These are phyloP conservation scores for Cyberlindnera galapagoensis DNA, from an alignment of 805 yeast species.

Conservation along the genomic window DNA sequence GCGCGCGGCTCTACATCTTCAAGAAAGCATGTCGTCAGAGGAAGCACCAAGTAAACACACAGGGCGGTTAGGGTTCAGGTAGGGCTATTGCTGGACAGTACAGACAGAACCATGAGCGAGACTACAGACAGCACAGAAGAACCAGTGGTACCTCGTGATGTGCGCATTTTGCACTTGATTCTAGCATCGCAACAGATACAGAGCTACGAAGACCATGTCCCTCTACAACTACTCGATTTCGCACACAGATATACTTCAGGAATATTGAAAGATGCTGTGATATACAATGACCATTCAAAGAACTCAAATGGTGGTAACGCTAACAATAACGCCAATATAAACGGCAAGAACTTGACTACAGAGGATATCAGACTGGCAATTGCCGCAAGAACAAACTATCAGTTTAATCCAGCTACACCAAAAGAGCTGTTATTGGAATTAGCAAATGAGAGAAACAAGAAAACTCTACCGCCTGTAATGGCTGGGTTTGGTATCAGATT, in stretches of 20 bases:
- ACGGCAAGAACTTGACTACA: slow-evolving; percentile 53
- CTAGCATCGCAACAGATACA: slow-evolving; percentile 91
- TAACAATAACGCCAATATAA: slow-evolving; percentile 18
- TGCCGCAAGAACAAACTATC: slow-evolving; percentile 90
- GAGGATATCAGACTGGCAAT: slow-evolving; percentile 92
- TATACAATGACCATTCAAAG: slow-evolving; percentile 79
- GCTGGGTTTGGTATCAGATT: slow-evolving; percentile 87
- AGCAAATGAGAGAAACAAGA: slow-evolving; percentile 87
- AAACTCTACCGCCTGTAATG: slow-evolving; percentile 85
- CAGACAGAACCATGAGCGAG: no score
- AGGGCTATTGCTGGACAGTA: no score
- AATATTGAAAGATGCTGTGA: slow-evolving; percentile 81
- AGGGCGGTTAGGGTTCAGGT: no score
- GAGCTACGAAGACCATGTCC: slow-evolving; percentile 92
- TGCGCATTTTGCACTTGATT: slow-evolving; percentile 79
- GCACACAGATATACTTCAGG: slow-evolving; percentile 86
- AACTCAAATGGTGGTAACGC: slow-evolving; percentile 33
- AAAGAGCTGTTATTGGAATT: slow-evolving; percentile 85
- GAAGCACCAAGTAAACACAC: no score
- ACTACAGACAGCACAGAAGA: slow-evolving; percentile 22
- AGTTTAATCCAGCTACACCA: slow-evolving; percentile 93
- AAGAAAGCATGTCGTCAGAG: no score
- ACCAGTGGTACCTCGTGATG: slow-evolving; percentile 69
- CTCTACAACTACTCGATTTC: slow-evolving; percentile 93
- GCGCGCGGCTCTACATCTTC: no score